Evolutionary conservation across 371 early-diverging fungal genomes (phyloP), one percentile per base, ranked within the genome.

Genomic region (Nematocida displodere): DNA sequence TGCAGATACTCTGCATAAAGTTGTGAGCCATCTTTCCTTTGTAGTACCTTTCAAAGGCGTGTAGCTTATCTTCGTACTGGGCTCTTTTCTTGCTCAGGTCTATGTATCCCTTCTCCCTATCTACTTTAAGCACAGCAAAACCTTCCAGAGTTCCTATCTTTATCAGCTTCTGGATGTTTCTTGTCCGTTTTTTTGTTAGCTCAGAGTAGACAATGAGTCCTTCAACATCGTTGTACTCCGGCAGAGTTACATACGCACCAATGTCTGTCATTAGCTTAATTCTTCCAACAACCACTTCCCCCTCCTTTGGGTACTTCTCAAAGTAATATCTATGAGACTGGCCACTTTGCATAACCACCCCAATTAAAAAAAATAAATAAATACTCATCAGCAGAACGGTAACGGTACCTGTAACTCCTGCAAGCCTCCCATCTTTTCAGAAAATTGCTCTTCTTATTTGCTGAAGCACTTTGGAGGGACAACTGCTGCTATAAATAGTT

Each of bases 41-140:
- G 83, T 89, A 89, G 87, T 87, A 96, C 82, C 88, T 89, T 76
- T 94, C 94, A 83, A 92, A 91, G 82, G 93, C 94, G 81, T 90
- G 89, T 61, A 86, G 86, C 29, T 91, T 88, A 80, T 97, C 96
- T 80, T 93, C 93, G n/a, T 91, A 88, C n/a, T 90, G 88, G 36
- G 95, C 96, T 80, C 92, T 88, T 82, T 93, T 89, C 87, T 95
- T 94, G 34, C 94, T 93, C 78, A 98, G 83, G 85, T 98, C 99
- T 83, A 97, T 96, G 86, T 96, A 96, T 50, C 97, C 96, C 86
- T 96, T 97, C 81, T 94, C 95, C 85, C 91, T 89, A 85, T 98
- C 99, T 15, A 98, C 97, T 80, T 94, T 87, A 81, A 94, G 86
- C 49, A 97, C 97, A 59, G 92, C 91, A 54, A 92, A 95, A 47